Evolutionary conservation across 2,329 filamentous ascomycete species (phyloP), one percentile per base, ranked within the genome.

Genomic region (Colletotrichum godetiae): DNA sequence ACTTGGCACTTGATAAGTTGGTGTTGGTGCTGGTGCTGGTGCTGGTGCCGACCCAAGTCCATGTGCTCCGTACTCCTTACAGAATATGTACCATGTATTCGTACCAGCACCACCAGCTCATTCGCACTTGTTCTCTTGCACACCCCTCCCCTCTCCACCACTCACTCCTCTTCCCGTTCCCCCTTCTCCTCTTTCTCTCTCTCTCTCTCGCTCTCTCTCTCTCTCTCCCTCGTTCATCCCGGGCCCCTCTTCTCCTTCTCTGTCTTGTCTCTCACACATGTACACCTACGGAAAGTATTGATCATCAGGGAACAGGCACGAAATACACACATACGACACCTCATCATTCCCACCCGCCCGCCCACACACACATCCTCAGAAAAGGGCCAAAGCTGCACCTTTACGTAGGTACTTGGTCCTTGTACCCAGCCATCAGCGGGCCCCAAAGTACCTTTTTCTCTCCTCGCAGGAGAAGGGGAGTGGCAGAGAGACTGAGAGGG

Each of bases 371-470:
- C 42, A 27, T 15, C 42, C n/a, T 19, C 8, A 11, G 24, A 33
- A 31, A 52, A 62, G 19, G 19, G 60, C 42, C 60, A 53, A 63
- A 63, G 42, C 42, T 63, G 60, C n/a, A 63, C 46, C 60, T 35
- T 22, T 24, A 53, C 46, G 46, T 63, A 35, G 60, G 29, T 63
- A 53, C 29, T 13, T 46, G 15, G 35, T 24, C 4, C 3, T 13
- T 24, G 13, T 46, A n/a, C 22, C 10, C 27, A 49, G 19, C 22
- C 11, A 3, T 12, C 13, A n/a, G 35, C 42, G 42, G 42, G 42
- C 42, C 42, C 42, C 42, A 64, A 69, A 62, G 64, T 67, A 71
- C 67, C 58, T 63, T 52, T 42, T 58, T 35, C 15, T 6, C 19
- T 27, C 27, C 27, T 33, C 27, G 27, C 27, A 27, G 27, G 27